Percentiles rank a stretch among this genome's conserved stretches.
Conservation (phyloP, 805 yeast species). For the Candida silvicultrix region DNA sequence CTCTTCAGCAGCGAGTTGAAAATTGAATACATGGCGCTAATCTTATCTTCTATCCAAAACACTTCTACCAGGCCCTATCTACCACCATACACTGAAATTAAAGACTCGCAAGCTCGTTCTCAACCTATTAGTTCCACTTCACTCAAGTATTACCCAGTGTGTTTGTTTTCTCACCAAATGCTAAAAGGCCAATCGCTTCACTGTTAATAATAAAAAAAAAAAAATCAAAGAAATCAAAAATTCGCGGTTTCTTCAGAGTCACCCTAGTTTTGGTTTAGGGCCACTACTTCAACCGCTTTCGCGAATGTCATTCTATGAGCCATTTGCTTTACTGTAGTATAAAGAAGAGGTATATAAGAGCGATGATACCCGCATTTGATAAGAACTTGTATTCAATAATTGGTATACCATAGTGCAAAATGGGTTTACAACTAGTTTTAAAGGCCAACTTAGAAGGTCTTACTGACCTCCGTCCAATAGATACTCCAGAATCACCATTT, state of each 20-base stretch:
- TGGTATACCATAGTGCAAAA: slow-evolving; percentile 1
- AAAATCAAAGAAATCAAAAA: too few species aligned
- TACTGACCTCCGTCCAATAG: slow-evolving; percentile 47
- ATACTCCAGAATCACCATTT: slow-evolving; percentile 53
- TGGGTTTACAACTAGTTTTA: slow-evolving; percentile 25
- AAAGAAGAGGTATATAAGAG: background rate
- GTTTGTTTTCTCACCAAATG: background rate
- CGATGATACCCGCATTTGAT: background rate
- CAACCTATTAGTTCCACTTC: too few species aligned
- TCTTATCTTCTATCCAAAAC: too few species aligned
- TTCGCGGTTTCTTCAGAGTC: background rate
- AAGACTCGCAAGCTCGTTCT: too few species aligned
- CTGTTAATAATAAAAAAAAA: too few species aligned
- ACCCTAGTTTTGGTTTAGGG: background rate
- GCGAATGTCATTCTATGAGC: too few species aligned
- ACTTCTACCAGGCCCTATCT: background rate
- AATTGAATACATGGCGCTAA: background rate
- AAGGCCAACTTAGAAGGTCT: slow-evolving; percentile 31
- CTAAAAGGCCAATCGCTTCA: background rate
- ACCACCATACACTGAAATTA: background rate
- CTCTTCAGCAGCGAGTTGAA: background rate
- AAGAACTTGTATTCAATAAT: too few species aligned
- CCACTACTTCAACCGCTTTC: background rate
- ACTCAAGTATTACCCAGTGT: too few species aligned
- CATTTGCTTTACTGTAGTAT: too few species aligned